Base-by-base conservation (phyloP, 768 basidiomycete genomes). In the Boletus barrowsii region DNA sequence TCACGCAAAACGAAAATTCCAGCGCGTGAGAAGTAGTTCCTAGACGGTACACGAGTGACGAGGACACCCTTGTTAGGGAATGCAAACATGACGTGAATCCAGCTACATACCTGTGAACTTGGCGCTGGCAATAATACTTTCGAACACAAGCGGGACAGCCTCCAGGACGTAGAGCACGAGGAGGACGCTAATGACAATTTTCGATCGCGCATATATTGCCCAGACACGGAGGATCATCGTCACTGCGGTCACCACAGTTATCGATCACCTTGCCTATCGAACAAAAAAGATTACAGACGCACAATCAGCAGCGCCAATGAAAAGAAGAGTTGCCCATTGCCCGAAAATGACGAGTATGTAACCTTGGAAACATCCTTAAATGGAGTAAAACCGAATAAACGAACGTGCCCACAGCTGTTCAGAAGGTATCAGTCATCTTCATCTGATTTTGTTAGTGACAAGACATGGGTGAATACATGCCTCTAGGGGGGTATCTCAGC, bases 181-280 rank as follows among this genome's bases (percentile, higher is more conserved):
- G 33, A 59, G 57, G 22, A 33, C 17, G 2, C 51, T 26, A 15
- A 59, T 42, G 5, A 59, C 33, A 5, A 53, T 18, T 26, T 32
- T 59, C 8, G 57, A 58, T 11, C 11, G 57, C 8, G 11, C 3
- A 26, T 58, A 58, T 40, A 58, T 13, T 39, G 45, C 57, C 40
- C 57, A 59, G 7, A 59, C 41, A 26, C 50, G 57, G 15, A 58
- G 51, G 24, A 59, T 59, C 57, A 58, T 58, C 20, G 32, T 47
- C 46, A 59, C 57, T 54, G 14, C 9, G 24, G 7, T 47, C 10
- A 30, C 10, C 15, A 5, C 7, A 6, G 11, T 48, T 20, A n/a
- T 29, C 8, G 37, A 10, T 39, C 18, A 7, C 13, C 10, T 22
- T 26, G 26, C 26, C 6, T 3, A 10, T 18, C 6, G n/a, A n/a